Evolutionary conservation across 306 rosid genomes (phyloP).

Genomic region (Citrullus colocynthis): DNA sequence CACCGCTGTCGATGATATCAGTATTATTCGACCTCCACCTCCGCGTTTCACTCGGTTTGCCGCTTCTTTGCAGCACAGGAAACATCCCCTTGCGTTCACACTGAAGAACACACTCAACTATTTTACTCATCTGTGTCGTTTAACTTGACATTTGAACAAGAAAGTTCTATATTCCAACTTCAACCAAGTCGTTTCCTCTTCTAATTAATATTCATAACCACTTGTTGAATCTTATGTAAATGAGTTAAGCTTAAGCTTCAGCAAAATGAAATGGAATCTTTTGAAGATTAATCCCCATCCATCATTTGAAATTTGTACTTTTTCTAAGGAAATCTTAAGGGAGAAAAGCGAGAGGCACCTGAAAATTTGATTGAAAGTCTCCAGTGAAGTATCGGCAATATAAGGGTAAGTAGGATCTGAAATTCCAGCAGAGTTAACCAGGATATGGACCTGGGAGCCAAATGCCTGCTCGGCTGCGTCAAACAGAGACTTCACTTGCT

Average conservation of each 20-base stretch:
- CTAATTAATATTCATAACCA: no score
- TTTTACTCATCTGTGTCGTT: neutral
- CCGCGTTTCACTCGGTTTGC: conserved; percentile 22
- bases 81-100: conserved; percentile 30
- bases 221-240: neutral
- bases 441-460: conserved; percentile 14
- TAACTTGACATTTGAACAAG: neutral
- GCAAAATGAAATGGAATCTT: neutral
- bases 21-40: conserved; percentile 32
- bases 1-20: conserved; percentile 17
- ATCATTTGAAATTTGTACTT: neutral
- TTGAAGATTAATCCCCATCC: neutral
- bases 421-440: conserved; percentile 32
- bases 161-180: neutral
- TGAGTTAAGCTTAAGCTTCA: no score
- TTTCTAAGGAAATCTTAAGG: neutral
- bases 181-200: no score
- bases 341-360: neutral
- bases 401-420: conserved; percentile 27
- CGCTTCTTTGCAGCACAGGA: conserved; percentile 24
- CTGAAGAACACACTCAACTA: neutral
- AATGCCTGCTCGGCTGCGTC: conserved; percentile 26
- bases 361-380: conserved; percentile 33
- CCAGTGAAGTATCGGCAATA: conserved; percentile 14
- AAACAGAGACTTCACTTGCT: conserved; percentile 27